phyloP scores from a whole-genome alignment of 2,329 filamentous ascomycete species.

The Xylariaceae sp. region DNA sequence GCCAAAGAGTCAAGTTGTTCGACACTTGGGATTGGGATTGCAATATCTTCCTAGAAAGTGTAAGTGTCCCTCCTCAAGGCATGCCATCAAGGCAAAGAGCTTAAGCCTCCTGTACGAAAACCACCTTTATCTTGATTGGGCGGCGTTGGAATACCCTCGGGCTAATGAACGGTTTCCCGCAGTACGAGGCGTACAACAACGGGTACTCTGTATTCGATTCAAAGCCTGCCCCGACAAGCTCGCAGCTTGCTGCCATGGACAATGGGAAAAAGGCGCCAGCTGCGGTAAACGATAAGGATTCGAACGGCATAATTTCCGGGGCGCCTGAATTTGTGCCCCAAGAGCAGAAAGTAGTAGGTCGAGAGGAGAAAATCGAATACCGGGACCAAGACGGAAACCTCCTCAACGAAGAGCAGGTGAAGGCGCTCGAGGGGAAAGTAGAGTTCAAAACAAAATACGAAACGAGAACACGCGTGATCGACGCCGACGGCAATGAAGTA shows the following conservation, averaged over 20 bases:
- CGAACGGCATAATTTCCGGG: constrained; percentile 39
- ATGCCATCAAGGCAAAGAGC: constrained; percentile 34
- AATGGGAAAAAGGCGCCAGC: constrained; percentile 20
- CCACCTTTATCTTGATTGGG: background rate
- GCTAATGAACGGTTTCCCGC: constrained; percentile 13
- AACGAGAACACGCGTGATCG: constrained; percentile 81
- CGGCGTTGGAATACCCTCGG: background rate
- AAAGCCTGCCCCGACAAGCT: constrained; percentile 23
- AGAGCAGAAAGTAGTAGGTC: constrained; percentile 43
- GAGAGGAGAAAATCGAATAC: constrained; percentile 86
- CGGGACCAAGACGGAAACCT: constrained; percentile 91
- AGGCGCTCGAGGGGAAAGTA: constrained; percentile 81
- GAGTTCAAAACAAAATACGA: constrained; percentile 95
- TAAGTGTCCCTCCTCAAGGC: constrained; percentile 53
- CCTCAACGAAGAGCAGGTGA: constrained; percentile 76
- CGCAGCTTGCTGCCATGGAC: constrained; percentile 20
- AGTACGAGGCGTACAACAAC: constrained; percentile 52
- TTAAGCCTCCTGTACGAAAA: constrained; percentile 14
- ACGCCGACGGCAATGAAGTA: constrained; percentile 75
- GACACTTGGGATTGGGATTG: constrained; percentile 96
- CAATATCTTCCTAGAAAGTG: constrained; percentile 81
- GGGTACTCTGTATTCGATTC: constrained; percentile 37
- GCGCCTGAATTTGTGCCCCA: constrained; percentile 43
- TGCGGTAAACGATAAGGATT: constrained; percentile 21
- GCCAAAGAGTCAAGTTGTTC: constrained; percentile 81